A percentile compares a stretch with the other conserved stretches of the same genome.
These are phyloP conservation scores for Cyberlindnera saturnus DNA, from an alignment of 805 yeast genomes.

Conservation along the genomic window DNA sequence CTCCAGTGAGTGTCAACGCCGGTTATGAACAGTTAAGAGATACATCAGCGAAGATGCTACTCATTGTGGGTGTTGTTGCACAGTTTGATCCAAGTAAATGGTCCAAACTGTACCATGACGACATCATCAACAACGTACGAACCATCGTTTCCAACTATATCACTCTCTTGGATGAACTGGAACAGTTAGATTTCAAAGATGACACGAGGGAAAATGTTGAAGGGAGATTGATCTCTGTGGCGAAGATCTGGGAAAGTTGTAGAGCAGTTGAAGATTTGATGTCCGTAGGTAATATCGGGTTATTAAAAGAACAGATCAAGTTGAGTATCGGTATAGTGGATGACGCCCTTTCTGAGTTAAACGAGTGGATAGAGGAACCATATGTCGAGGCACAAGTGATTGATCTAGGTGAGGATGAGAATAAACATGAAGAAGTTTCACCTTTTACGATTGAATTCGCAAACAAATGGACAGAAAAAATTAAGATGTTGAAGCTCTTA, in stretches of 20 bases:
- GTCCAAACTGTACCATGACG: slow-evolving; percentile 27
- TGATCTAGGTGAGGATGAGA: slow-evolving; percentile 33
- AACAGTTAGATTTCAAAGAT: slow-evolving; percentile 14
- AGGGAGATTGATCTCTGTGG: slow-evolving; percentile 51
- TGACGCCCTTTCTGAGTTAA: slow-evolving; percentile 63
- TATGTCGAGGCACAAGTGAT: slow-evolving; percentile 40
- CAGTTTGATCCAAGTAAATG: slow-evolving; percentile 29
- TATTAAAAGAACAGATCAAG: slow-evolving; percentile 41
- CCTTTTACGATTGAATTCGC: slow-evolving; percentile 36
- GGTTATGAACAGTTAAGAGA: slow-evolving; percentile 45
- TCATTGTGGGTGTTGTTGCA: slow-evolving; percentile 39
- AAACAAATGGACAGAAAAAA: slow-evolving; percentile 43
- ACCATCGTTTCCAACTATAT: slow-evolving; percentile 14
- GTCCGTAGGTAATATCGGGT: slow-evolving; percentile 46
- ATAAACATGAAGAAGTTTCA: slow-evolving; percentile 27
- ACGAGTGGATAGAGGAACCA: slow-evolving; percentile 66
- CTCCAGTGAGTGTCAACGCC: slow-evolving; percentile 45
- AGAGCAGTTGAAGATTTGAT: slow-evolving; percentile 39
- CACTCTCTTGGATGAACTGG: slow-evolving; percentile 20
- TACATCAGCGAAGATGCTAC: slow-evolving; percentile 36
- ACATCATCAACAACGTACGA: slow-evolving; percentile 14
- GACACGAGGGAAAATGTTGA: slow-evolving; percentile 14
- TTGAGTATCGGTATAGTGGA: slow-evolving; percentile 40
- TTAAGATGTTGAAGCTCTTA: slow-evolving; percentile 52
- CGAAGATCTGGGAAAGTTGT: slow-evolving; percentile 67